Evolutionary conservation across 1,284 basidiomycete genomes (phyloP).

Genomic region (Cutaneotrichosporon sp.): DNA sequence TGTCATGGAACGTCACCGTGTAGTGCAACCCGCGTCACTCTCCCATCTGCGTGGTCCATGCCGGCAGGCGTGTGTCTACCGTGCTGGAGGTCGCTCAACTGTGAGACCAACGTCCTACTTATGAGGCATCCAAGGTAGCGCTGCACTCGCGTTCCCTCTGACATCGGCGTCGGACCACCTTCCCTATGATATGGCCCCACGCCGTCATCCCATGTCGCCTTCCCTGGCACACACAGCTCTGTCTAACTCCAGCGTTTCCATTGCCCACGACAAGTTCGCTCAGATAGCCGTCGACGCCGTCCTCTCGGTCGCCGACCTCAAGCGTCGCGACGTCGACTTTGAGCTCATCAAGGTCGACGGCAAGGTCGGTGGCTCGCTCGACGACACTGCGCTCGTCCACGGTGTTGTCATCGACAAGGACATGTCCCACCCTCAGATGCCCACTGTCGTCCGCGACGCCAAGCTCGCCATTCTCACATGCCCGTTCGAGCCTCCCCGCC

Average conservation of each 20-base stretch:
- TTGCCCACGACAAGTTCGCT: slow-evolving; percentile 91
- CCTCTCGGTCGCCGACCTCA: slow-evolving; percentile 88
- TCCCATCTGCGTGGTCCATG: not conserved
- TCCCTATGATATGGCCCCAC: no score
- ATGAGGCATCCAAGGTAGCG: no score
- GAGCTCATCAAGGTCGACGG: slow-evolving; percentile 99
- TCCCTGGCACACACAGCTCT: no score
- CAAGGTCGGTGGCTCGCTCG: slow-evolving; percentile 94
- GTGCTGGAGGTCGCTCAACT: no score
- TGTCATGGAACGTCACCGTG: not conserved
- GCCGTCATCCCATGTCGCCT: no score
- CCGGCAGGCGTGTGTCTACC: no score
- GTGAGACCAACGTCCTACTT: no score
- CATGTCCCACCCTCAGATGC: slow-evolving; percentile 99
- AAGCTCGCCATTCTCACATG: slow-evolving; percentile 96
- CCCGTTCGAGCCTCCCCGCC: slow-evolving; percentile 96
- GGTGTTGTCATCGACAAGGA: slow-evolving; percentile 99
- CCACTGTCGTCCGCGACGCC: slow-evolving; percentile 79
- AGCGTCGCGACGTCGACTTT: slow-evolving; percentile 93
- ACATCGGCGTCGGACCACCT: no score
- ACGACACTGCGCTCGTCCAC: slow-evolving; percentile 75
- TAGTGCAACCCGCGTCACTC: not conserved
- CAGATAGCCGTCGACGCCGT: slow-evolving; percentile 98
- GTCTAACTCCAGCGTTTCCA: slow-evolving; percentile 68
- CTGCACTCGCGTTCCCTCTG: no score